Evolutionary conservation across 2,329 filamentous ascomycete species (phyloP), one percentile per base, ranked within the genome.

Genomic region (Venturia aucupariae): DNA sequence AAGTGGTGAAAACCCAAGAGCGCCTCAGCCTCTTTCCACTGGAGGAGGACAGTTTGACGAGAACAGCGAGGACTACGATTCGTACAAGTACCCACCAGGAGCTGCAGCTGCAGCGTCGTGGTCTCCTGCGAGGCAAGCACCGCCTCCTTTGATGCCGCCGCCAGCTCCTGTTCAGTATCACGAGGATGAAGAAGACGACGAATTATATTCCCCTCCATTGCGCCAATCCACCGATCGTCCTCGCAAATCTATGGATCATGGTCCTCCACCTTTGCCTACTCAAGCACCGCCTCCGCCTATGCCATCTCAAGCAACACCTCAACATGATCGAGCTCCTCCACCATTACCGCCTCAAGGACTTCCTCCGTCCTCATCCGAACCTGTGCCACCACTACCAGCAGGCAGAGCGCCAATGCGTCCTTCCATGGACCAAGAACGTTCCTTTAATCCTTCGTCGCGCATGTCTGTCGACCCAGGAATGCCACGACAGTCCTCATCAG

Each of bases 1-100:
- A 64, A 94, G 90, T 1, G 76, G 86, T 60, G 91, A 95, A 70
- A 81, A 83, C 64, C 89, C 90, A 59, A 84, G 89, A 68, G 84
- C 79, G 61, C 85, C 85, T 44, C 89, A 88, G 2, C 87, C 87
- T 6, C 80, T 84, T 17, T 84, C 79, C 54, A 84, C 80, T 41
- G 70, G 73, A 1, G 71, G 73, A 8, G 48, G 27, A 19, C 17
- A 57, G 10, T 35, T n/a, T n/a, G 51, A 57, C 35, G 81, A 84
- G 32, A 86, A 89, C 35, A 17, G 19, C 3, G 27, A 27, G 27
- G 87, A 89, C 2, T 90, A 90, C 70, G 88, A 91, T 71, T 86
- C 88, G 8, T 86, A 81, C 69, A 78, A 78, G 48, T 85, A 86
- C 70, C 73, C 72, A 55, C 73, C 54, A 13, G 41, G 65, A 24